phyloP scores from a whole-genome alignment of 345 rosid species.

The Camelina hispida region DNA sequence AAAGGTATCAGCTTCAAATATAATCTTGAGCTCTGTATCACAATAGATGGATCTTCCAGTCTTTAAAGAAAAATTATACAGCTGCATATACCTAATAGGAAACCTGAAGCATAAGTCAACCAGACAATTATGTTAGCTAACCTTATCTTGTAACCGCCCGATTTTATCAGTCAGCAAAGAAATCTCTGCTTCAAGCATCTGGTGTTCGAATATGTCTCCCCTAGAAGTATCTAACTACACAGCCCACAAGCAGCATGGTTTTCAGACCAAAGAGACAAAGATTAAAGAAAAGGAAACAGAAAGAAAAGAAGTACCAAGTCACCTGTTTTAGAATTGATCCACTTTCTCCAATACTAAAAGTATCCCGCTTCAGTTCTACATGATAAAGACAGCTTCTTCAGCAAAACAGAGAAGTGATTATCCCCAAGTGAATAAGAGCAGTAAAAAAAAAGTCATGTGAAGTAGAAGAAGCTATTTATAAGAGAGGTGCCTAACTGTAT shows the following conservation, averaged over 20 bases:
- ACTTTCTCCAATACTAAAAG: constrained; percentile 48
- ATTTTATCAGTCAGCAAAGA: constrained; percentile 70
- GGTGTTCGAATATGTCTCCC: constrained; percentile 70
- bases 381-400: constrained; percentile 33
- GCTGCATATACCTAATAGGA: constrained; percentile 4
- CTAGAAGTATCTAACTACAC: constrained; percentile 62
- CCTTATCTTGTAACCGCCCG: constrained; percentile 71
- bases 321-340: constrained; percentile 61
- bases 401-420: constrained; percentile 9
- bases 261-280: constrained; percentile 30
- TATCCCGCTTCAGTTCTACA: constrained; percentile 72
- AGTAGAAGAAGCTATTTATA: constrained; percentile 19
- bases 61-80: background rate
- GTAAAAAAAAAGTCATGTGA: constrained; percentile 1
- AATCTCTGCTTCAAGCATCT: constrained; percentile 80
- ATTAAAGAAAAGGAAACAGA: background rate
- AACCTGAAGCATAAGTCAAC: constrained; percentile 20
- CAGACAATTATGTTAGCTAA: constrained; percentile 44
- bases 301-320: constrained; percentile 36
- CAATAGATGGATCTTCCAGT: background rate
- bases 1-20: background rate
- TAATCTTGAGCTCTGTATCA: background rate
- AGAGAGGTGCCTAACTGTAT: constrained; percentile 16
- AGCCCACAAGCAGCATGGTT: constrained; percentile 32
- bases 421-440: constrained; percentile 17